phyloP scores from a whole-genome alignment of 352 stramenopile species.

The Phytopythium litorale region DNA sequence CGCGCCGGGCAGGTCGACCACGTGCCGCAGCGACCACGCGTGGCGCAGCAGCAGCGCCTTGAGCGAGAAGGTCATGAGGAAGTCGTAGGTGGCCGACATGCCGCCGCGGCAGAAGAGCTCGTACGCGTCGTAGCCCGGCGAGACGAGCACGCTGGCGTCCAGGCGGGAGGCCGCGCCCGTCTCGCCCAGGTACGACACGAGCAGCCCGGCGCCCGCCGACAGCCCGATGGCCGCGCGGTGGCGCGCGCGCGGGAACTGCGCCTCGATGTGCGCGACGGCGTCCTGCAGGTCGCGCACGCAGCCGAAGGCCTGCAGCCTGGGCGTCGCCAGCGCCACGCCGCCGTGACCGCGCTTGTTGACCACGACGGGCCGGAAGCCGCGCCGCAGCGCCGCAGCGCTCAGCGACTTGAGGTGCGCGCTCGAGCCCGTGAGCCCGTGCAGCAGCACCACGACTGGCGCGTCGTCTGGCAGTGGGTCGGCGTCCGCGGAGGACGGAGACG shows the following conservation, averaged over 20 bases:
- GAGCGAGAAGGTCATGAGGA: slow-evolving; percentile 36
- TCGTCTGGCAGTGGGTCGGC: slow-evolving; percentile 8
- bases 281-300: slow-evolving; percentile 31
- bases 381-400: slow-evolving; percentile 27
- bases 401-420: slow-evolving; percentile 29
- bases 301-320: slow-evolving; percentile 37
- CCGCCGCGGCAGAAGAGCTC: slow-evolving; percentile 32
- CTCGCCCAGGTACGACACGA: slow-evolving; percentile 38
- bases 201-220: slow-evolving; percentile 32
- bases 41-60: slow-evolving; percentile 33
- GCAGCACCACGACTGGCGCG: slow-evolving; percentile 26
- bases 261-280: slow-evolving; percentile 23
- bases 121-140: slow-evolving; percentile 33
- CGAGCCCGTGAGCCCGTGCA: slow-evolving; percentile 41
- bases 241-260: slow-evolving; percentile 16
- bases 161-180: slow-evolving; percentile 24
- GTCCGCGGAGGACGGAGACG: background rate
- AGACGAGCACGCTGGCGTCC: slow-evolving; percentile 29
- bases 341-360: slow-evolving; percentile 56
- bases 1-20: slow-evolving; percentile 24
- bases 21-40: slow-evolving; percentile 11
- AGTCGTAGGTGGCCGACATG: slow-evolving; percentile 33
- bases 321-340: slow-evolving; percentile 26
- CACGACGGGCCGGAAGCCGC: slow-evolving; percentile 40
- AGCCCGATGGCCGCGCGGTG: slow-evolving; percentile 28